Base-by-base conservation (phyloP, 2,329 filamentous ascomycete genomes). In the Anisogramma anomala region DNA sequence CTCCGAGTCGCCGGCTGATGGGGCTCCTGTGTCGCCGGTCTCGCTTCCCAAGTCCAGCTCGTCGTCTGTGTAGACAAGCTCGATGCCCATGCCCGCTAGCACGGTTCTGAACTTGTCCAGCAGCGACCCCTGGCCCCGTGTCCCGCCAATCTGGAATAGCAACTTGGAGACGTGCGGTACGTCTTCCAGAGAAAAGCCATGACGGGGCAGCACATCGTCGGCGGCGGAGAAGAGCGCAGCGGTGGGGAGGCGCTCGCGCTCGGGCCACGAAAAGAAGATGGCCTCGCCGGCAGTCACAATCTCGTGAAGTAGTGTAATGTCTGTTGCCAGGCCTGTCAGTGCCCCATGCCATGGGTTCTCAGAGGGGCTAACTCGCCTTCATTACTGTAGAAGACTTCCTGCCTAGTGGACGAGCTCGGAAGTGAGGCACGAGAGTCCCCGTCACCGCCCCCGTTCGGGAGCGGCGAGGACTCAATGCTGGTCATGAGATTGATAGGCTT, bases 151-250 rank as follows among this genome's bases (percentile, higher is more conserved):
- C 53, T 80, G 80, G 57, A 91, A 84, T 42, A 94, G 63, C 52
- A 93, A 79, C 48, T 81, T 76, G 49, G 86, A 78, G 53, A 87
- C 80, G 50, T 82, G 76, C 51, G 79, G 77, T 53, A 59, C 58
- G n/a, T 88, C 84, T 52, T 84, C 78, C n/a, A 77, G 71, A 45
- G 84, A 72, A 49, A 85, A 66, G 41, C 77, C 81, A 64, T 83
- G 67, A 49, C 77, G 67, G 4, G 74, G 74, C n/a, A 94, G 72
- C 31, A 88, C 70, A 42, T 75, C 69, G 55, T 91, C 82, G 56
- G 93, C 93, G 22, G 85, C 84, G 39, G 72, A 71, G 61, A 93
- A 93, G 14, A 94, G 71, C 8, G 85, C 84, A 54, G 79, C 78
- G 43, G 82, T 85, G 3, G 84, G 79, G 17, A 82, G 68, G 41